These are phyloP conservation scores for Brassica incana DNA, from an alignment of 345 rosid genomes.

Conservation along the genomic window DNA sequence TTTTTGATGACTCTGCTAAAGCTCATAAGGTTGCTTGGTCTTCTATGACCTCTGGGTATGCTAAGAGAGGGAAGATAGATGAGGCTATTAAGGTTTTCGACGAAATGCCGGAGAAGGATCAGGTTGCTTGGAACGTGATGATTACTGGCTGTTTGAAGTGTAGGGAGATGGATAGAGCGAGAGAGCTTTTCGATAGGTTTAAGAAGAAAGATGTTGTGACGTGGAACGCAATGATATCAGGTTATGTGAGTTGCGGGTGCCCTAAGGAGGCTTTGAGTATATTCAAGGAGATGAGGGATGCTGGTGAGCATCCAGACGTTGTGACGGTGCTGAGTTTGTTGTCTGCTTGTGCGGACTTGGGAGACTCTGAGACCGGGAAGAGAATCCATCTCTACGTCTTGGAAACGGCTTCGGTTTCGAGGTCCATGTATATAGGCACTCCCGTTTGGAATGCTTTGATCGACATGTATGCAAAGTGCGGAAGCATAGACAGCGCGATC, in stretches of 20 bases:
- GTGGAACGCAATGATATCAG: conserved; percentile 75
- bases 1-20: conserved; percentile 52
- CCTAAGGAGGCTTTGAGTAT: conserved; percentile 48
- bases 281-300: conserved; percentile 71
- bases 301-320: conserved; percentile 61
- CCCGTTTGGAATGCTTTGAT: conserved; percentile 62
- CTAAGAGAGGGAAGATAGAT: conserved; percentile 60
- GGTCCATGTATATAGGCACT: conserved; percentile 28
- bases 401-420: conserved; percentile 35
- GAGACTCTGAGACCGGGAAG: conserved; percentile 61
- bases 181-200: conserved; percentile 57
- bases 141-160: conserved; percentile 60
- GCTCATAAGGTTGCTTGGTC: conserved; percentile 75
- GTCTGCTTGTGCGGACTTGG: conserved; percentile 62
- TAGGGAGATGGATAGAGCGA: conserved; percentile 58
- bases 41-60: conserved; percentile 76
- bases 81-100: conserved; percentile 55
- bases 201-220: conserved; percentile 65
- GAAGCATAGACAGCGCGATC: conserved; percentile 55
- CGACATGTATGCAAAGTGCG: conserved; percentile 76
- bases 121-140: conserved; percentile 87
- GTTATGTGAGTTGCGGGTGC: conserved; percentile 51
- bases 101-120: conserved; percentile 66
- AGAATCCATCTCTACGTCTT: conserved; percentile 48
- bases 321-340: conserved; percentile 66